Base-by-base conservation (phyloP, 2,329 filamentous ascomycete species). In the Aspergillus carbonarius region DNA sequence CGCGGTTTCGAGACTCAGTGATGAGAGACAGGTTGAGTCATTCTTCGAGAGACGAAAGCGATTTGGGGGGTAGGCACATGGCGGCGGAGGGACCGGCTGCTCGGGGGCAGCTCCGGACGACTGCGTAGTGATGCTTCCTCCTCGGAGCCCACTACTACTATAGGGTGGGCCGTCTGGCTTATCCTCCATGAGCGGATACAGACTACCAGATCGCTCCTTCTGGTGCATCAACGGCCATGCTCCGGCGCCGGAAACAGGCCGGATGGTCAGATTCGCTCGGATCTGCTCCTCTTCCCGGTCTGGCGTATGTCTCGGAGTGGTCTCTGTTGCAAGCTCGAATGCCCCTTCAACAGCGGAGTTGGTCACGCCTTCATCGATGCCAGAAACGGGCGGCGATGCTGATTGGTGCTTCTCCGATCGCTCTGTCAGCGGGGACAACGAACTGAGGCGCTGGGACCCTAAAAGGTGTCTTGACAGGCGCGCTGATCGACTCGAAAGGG, bases 41-140 rank as follows among this genome's bases (percentile, higher is more conserved):
- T 75, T 73, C 56, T 68, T 68, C 25, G 71, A 65, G 13, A 74
- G 66, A 32, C 67, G 70, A 55, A 74, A 70, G 35, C 72, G 64
- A 42, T 71, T 71, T n/a, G 66, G 65, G 17, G 65, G 66, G 56
- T 66, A 70, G 9, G 70, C 68, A 44, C 67, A 62, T 4, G 71
- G 67, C 1, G 74, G 76, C 5, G 74, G 70, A 20, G 75, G 76
- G 34, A 77, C 63, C 3, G 75, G 70, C 35, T 72, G 70, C 15
- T 74, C 71, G 13, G 76, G 75, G 30, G 66, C 68, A 7, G 62
- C 58, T 32, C 75, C 74, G 23, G 72, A 61, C 2, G 66, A 68
- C 63, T 74, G 73, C 32, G 70, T 65, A 13, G 70, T 67, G 40
- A 76, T 73, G 57, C 73, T 76, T 49, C 63, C 65, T 27, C 67